Percentiles rank a stretch among this genome's conserved stretches.
Conservation (phyloP, 2,329 filamentous ascomycete species). For the Daldinia sp. region DNA sequence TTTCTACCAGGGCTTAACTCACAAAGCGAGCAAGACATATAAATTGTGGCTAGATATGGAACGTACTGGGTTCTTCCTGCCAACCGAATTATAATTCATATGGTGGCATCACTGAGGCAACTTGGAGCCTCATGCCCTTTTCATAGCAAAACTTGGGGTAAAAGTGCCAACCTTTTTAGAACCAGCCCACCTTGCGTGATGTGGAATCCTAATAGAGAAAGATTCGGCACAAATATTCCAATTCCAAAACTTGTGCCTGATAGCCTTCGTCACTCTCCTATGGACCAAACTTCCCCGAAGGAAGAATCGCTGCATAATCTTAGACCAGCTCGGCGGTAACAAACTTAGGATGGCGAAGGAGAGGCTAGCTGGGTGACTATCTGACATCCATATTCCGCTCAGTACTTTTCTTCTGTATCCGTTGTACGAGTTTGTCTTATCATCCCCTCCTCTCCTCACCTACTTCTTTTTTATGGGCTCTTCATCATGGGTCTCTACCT, state of each 20-base stretch:
- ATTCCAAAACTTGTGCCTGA: neutral
- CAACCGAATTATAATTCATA: constrained; percentile 7
- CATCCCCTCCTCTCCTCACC: neutral
- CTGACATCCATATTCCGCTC: neutral
- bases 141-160: neutral
- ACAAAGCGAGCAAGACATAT: neutral
- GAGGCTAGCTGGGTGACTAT: no score
- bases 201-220: neutral
- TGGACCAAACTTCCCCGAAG: neutral
- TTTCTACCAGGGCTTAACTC: neutral
- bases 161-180: neutral
- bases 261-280: neutral
- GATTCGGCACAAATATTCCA: neutral
- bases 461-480: neutral
- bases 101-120: neutral
- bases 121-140: neutral
- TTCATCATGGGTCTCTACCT: neutral
- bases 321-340: neutral
- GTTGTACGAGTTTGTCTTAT: neutral
- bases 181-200: neutral
- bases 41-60: neutral
- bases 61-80: neutral
- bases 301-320: neutral
- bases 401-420: neutral
- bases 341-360: neutral